Evolutionary conservation across 305 asterid species (phyloP).

Genomic region (Petunia hybrid): DNA sequence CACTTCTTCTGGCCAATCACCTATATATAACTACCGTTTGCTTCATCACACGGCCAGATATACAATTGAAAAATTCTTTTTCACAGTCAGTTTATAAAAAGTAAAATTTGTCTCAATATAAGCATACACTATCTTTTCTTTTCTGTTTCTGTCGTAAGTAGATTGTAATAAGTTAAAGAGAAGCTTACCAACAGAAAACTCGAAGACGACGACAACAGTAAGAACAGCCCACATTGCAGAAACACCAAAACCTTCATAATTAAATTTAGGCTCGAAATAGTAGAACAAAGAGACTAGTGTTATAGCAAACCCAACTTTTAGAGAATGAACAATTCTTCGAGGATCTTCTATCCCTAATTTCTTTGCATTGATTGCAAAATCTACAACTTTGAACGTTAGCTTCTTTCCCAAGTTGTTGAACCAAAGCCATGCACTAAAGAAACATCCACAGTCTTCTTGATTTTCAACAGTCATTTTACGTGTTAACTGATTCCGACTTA

Average conservation of each 20-base stretch:
- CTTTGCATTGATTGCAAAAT: constrained; percentile 38
- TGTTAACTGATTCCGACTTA: neutral
- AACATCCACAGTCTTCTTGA: constrained; percentile 41
- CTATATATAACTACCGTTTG: too few relatives aligned
- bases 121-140: too few relatives aligned
- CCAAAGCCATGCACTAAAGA: constrained; percentile 40
- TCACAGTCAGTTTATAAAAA: too few relatives aligned
- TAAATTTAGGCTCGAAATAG: constrained; percentile 51
- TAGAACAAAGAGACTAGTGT: constrained; percentile 63
- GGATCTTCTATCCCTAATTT: constrained; percentile 68
- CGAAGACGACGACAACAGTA: constrained; percentile 59
- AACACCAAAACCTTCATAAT: constrained; percentile 58
- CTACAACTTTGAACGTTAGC: constrained; percentile 31
- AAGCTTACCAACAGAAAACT: constrained; percentile 52
- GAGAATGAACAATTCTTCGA: constrained; percentile 63
- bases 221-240: constrained; percentile 71
- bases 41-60: too few relatives aligned
- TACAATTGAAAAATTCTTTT: too few relatives aligned
- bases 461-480: constrained; percentile 41
- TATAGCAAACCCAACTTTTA: constrained; percentile 67
- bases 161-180: too few relatives aligned
- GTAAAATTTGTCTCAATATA: too few relatives aligned
- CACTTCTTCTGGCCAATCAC: too few relatives aligned
- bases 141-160: too few relatives aligned
- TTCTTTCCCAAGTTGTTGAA: constrained; percentile 37